phyloP scores from a whole-genome alignment of 257 asterid species.

The Phtheirospermum japonicum region DNA sequence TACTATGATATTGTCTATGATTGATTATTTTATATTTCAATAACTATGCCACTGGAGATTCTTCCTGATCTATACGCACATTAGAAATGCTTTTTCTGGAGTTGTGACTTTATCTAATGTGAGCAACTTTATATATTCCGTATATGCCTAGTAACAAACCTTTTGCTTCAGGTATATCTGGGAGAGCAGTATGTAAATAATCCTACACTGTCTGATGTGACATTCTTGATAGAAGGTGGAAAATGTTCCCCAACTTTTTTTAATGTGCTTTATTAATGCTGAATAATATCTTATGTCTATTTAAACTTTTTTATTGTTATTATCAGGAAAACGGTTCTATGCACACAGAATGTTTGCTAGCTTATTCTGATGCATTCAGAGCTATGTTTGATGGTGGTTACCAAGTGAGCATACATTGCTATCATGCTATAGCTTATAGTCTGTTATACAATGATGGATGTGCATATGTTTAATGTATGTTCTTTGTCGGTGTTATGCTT shows the following conservation, averaged over 20 bases:
- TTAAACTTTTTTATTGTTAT: not conserved
- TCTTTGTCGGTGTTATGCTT: not conserved
- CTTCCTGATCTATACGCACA: constrained; percentile 2
- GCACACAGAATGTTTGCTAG: constrained; percentile 98
- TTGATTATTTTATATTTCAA: not conserved
- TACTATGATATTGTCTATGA: not conserved
- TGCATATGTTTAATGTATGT: not conserved
- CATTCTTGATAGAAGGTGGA: constrained; percentile 88
- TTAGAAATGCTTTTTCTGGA: too few species aligned
- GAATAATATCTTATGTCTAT: constrained; percentile 16
- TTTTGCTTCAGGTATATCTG: constrained; percentile 62
- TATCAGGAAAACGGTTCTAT: constrained; percentile 68
- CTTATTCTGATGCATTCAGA: constrained; percentile 96
- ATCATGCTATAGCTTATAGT: not conserved
- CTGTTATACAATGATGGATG: not conserved
- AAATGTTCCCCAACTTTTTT: constrained; percentile 10
- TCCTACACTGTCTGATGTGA: constrained; percentile 72
- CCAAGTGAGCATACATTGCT: constrained; percentile 56
- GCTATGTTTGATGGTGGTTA: constrained; percentile 99
- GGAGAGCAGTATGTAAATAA: constrained; percentile 84
- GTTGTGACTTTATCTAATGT: too few species aligned
- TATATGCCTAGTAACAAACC: constrained; percentile 3
- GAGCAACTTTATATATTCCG: not conserved
- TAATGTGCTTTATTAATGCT: constrained; percentile 2
- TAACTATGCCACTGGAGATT: not conserved